Percentiles rank a stretch among this genome's conserved stretches.
Conservation (phyloP, 2,329 filamentous ascomycete genomes). For the Teratosphaeria zuluensis region DNA sequence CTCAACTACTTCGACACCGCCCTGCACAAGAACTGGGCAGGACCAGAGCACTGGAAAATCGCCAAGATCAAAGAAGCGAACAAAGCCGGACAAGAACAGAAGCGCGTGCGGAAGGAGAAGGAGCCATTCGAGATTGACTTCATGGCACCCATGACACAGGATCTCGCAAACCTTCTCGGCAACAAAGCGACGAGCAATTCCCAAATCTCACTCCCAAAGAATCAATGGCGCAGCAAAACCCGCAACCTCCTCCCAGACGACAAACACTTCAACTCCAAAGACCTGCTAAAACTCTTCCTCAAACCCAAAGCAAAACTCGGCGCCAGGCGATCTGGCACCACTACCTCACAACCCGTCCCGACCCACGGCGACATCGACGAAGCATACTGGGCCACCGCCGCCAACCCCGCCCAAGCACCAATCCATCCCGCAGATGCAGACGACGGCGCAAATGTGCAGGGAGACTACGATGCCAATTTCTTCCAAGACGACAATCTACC, state of each 20-base stretch:
- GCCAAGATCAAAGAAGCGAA: conserved; percentile 63
- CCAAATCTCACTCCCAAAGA: conserved; percentile 77
- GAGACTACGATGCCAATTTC: conserved; percentile 94
- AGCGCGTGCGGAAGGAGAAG: conserved; percentile 76
- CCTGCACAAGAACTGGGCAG: conserved; percentile 92
- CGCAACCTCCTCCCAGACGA: conserved; percentile 91
- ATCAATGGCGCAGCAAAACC: conserved; percentile 90
- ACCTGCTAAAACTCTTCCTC: conserved; percentile 79
- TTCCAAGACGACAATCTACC: conserved; percentile 81
- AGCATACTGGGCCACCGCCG: conserved; percentile 75
- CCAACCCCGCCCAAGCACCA: conserved; percentile 21
- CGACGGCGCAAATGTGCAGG: conserved; percentile 52
- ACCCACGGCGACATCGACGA: conserved; percentile 77
- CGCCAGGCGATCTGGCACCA: conserved; percentile 44
- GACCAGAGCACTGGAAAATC: conserved; percentile 98
- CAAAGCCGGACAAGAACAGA: conserved; percentile 38
- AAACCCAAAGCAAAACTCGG: conserved; percentile 86
- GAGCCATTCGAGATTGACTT: conserved; percentile 96
- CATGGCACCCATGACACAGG: conserved; percentile 58
- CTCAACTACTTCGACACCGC: conserved; percentile 97
- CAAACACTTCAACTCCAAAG: conserved; percentile 94
- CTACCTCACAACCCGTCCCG: conserved; percentile 38
- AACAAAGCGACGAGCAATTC: conserved; percentile 72
- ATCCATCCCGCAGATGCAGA: conserved; percentile 24
- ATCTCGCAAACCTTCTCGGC: conserved; percentile 66